Evolutionary conservation across 352 stramenopile genomes (phyloP), one percentile per base, ranked within the genome.

Genomic region (Globisporangium rhizosaccharum): DNA sequence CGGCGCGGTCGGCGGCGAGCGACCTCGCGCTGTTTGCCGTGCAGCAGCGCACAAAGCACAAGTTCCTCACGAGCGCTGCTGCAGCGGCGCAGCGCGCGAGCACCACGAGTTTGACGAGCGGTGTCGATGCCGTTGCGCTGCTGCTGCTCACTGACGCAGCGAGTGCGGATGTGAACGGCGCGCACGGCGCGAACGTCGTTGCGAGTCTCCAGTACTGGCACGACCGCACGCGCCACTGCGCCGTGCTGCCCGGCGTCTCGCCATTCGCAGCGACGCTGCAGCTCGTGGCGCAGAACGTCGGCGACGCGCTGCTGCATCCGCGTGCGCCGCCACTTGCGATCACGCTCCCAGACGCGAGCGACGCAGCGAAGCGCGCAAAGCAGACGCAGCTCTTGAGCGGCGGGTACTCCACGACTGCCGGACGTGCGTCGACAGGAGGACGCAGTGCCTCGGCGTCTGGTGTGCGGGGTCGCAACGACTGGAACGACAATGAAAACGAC

Each of bases 281-380:
- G 54, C 65, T 87, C 9, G 49, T 88, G 6, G 80, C 81, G 25
- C 67, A 88, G 1, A 90, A 78, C 47, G 76, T 71, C 12, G 73
- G 79, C 30, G 85, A 94, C 53, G 76, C 76, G 9, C 63, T 92
- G 50, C 59, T 94, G 48, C 85, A 92, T 41, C 85, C 82, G 14
- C 82, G 85, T 48, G 82, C 71, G 0, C 82, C 81, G 14, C 82
- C 85, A n/a, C 70, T 94, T 37, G 65, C 68, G 48, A 75, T 92
- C 55, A 76, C 72, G 44, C 71, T 88, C 23, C 62, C 75, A 37
- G 56, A 81, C 61, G 39, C 49, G 63, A 68, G 42, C 26, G 59
- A 64, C 18, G 61, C 61, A 15, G 59, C 67, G 39, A 52, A 59
- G 6, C 56, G 61, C 18, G 36, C 65, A 36, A 48, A 63, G 15